phyloP scores from a whole-genome alignment of 768 basidiomycete species.

The Russula brevipes region DNA sequence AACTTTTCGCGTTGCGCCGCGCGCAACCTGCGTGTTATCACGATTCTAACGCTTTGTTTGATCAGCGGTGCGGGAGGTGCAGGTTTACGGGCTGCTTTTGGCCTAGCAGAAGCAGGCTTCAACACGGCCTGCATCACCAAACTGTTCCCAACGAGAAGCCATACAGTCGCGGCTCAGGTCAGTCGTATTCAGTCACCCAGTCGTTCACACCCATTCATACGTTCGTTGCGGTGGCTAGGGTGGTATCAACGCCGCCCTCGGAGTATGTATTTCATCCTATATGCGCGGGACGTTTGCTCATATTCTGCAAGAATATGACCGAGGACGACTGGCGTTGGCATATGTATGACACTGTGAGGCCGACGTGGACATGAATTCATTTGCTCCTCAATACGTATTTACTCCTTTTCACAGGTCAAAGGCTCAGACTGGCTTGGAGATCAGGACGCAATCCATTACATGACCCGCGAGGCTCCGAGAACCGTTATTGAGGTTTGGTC shows the following conservation, averaged over 20 bases:
- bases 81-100: slow-evolving; percentile 95
- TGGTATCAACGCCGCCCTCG: slow-evolving; percentile 96
- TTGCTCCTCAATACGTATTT: background rate
- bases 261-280: slow-evolving; percentile 47
- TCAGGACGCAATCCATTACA: slow-evolving; percentile 99
- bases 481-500: slow-evolving; percentile 79
- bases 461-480: slow-evolving; percentile 95
- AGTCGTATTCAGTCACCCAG: slow-evolving; percentile 24
- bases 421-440: slow-evolving; percentile 99
- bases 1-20: background rate
- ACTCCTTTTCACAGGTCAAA: slow-evolving; percentile 66
- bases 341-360: slow-evolving; percentile 90
- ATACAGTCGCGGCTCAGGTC: slow-evolving; percentile 97
- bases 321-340: slow-evolving; percentile 99
- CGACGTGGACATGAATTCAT: background rate
- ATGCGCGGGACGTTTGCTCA: slow-evolving; percentile 3
- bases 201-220: background rate
- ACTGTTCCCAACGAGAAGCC: slow-evolving; percentile 96
- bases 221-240: slow-evolving; percentile 46
- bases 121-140: slow-evolving; percentile 99
- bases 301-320: slow-evolving; percentile 76
- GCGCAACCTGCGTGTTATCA: background rate
- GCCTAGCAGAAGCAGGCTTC: slow-evolving; percentile 95
- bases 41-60: background rate
- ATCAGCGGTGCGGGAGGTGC: slow-evolving; percentile 94